Base-by-base conservation (phyloP, 2,329 filamentous ascomycete genomes). In the Macrophomina pseudophaseolina region DNA sequence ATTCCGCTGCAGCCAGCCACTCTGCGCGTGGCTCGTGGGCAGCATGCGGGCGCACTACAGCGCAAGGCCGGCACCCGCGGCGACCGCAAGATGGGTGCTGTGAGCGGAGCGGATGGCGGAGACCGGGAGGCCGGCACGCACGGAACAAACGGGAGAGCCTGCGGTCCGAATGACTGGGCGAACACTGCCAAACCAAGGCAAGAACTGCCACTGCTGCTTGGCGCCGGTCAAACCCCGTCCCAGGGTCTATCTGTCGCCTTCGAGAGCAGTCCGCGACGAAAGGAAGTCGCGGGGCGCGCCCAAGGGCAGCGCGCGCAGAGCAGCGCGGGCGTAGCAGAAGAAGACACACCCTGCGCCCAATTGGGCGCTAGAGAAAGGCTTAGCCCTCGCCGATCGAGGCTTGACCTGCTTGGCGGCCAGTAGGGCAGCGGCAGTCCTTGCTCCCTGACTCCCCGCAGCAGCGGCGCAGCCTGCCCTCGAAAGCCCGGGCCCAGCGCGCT, bases 81-180 rank as follows among this genome's bases (percentile, higher is more conserved):
- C 11, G 23, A 18, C 38, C 8, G 44, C 18, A n/a, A 49, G 35
- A 62, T 12, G 58, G 33, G 40, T 4, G n/a, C 56, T 23, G 23
- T 23, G 23, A 35, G 56, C 56, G 56, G 56, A 59, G 56, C 56
- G 40, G 56, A 48, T 12, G 32, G 56, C 56, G 40, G 56, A 48
- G 28, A 28, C 49, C 58, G 58, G 58, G n/a, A 62, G 53, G 30
- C 58, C 58, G 58, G 58, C 58, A 62, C 58, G 58, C 58, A 49
- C 58, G 58, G 58, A 62, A 62, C 30, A 49, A 49, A 49, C 58
- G 58, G 58, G 44, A 49, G 30, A 49, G n/a, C 8, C 35, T 12
- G 32, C 58, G 58, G 58, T 49, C 58, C 58, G 58, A 62, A 62
- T 62, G 58, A 49, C 58, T 38, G 58, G 56, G 40, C 42, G 16